phyloP scores from a whole-genome alignment of 75 land plant genomes.

The Pinus tabuliformis region DNA sequence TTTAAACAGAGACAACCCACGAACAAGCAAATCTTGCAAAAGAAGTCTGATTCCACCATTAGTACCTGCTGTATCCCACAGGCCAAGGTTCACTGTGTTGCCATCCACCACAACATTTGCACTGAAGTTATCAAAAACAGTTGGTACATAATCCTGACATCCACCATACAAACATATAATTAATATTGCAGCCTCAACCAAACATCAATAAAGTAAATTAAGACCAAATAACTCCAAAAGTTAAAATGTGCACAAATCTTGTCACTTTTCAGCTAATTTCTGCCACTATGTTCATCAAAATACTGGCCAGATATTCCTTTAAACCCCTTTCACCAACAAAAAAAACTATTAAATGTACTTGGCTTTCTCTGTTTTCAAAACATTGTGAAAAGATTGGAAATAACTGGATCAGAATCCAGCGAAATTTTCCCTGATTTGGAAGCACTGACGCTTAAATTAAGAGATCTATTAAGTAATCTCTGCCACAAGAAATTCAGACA shows the following conservation, averaged over 20 bases:
- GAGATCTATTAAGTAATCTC: too few relatives aligned
- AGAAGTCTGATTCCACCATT: not conserved
- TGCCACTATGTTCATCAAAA: not conserved
- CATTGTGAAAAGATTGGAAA: not conserved
- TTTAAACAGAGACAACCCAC: not conserved
- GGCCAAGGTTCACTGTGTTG: conserved; percentile 44
- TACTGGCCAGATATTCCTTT: not conserved
- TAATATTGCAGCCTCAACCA: not conserved
- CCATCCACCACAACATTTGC: conserved; percentile 58
- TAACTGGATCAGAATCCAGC: not conserved
- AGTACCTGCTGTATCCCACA: conserved; percentile 54
- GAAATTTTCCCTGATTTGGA: not conserved
- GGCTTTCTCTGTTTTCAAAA: not conserved
- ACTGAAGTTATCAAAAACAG: conserved; percentile 51
- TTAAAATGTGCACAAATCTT: not conserved
- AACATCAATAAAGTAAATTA: not conserved
- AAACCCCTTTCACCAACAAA: too few relatives aligned
- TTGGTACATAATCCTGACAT: conserved; percentile 38
- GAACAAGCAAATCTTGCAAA: not conserved
- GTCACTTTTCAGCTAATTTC: not conserved
- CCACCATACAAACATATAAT: too few relatives aligned
- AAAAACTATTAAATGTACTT: not conserved
- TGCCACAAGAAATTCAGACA: too few relatives aligned
- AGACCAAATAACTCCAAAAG: not conserved
- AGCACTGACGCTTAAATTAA: too few relatives aligned